phyloP scores from a whole-genome alignment of 2,329 filamentous ascomycete genomes.

The Fonsecaea multimorphosa region DNA sequence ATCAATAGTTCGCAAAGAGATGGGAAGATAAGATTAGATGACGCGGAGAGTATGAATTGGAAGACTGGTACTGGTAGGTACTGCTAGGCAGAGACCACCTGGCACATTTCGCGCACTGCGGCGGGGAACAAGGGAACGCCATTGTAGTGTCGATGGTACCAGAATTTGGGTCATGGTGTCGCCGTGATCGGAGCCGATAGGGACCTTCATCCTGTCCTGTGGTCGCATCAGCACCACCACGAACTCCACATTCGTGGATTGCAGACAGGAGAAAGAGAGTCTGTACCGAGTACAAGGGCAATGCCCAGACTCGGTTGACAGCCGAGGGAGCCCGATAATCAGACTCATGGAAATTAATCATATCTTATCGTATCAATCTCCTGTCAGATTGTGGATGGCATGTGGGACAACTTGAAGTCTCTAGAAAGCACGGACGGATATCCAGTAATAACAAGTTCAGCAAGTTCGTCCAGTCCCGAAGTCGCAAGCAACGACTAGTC shows the following conservation, averaged over 20 bases:
- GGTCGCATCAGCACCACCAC: too few species aligned
- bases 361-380: slow-evolving; percentile 15
- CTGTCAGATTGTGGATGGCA: not conserved
- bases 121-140: slow-evolving; percentile 8
- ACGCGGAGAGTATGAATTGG: slow-evolving; percentile 3
- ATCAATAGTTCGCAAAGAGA: slow-evolving; percentile 7
- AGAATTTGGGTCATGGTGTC: slow-evolving; percentile 1
- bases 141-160: slow-evolving; percentile 17
- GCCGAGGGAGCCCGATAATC: not conserved
- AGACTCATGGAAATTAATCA: slow-evolving; percentile 7
- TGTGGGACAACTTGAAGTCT: not conserved
- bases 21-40: slow-evolving; percentile 28
- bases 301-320: not conserved
- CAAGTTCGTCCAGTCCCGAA: slow-evolving; percentile 1
- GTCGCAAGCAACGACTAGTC: slow-evolving; percentile 12
- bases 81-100: too few species aligned
- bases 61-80: too few species aligned
- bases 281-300: not conserved
- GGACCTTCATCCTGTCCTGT: not conserved
- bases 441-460: too few species aligned
- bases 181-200: slow-evolving; percentile 11
- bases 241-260: too few species aligned
- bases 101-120: not conserved
- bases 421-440: too few species aligned
- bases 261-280: not conserved